Evolutionary conservation across 2,329 filamentous ascomycete genomes (phyloP), one percentile per base, ranked within the genome.

Genomic region (Pseudopithomyces chartarum): DNA sequence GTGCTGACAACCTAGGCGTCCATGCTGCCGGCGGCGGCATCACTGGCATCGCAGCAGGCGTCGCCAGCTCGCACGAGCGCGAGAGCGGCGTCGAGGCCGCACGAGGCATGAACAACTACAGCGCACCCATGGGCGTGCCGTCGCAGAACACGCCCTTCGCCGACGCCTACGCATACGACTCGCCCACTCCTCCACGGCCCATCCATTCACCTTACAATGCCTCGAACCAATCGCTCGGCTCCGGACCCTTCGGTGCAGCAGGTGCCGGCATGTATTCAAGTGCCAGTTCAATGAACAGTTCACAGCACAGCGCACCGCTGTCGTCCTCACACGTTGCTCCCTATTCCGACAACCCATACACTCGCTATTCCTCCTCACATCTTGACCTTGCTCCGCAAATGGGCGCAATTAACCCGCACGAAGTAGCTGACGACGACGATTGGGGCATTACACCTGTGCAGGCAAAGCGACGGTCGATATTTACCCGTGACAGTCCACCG

Each of bases 371-470:
- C 7, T 74, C 73, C 20, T 66, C 67, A 19, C 68, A 70, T 32
- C 67, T 71, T 53, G 64, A 68, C 57, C 67, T 70, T 40, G 69
- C 72, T 4, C 66, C 63, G 8, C 60, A 69, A 33, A 68, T 76
- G 67, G 84, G 75, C 49, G 71, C 75, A 49, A 83, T 95, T 57
- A 88, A 97, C 71, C 92, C 92, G 2, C 86, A 90, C 67, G 87
- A 88, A 13, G 93, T 97, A 61, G 85, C 85, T 20, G 93, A 97
- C 72, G 93, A 97, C 69, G 92, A 91, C 26, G 93, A 97, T 68
- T 93, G 96, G 71, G 92, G 90, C 1, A 82, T 95, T 50, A 82
- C 84, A 4, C 67, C 67, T 15, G 87, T 58, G 8, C 67, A 70
- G 67, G 76, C 73, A 66, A 79, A 81, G 72, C 82, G 84, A 57